Evolutionary conservation across 2,329 filamentous ascomycete genomes (phyloP).

Genomic region (Lomentospora prolificans): DNA sequence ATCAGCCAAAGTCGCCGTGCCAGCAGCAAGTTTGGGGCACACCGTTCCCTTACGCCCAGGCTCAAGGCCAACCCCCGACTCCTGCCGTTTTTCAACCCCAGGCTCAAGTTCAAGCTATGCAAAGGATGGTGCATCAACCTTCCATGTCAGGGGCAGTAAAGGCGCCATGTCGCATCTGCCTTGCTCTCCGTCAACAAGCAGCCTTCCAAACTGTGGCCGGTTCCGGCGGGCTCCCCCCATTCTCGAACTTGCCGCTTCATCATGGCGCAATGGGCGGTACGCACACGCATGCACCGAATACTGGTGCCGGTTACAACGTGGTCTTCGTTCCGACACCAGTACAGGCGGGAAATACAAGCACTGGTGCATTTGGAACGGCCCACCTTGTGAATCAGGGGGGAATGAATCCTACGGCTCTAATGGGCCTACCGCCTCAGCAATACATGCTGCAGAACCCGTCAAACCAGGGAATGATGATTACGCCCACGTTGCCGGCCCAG

Average conservation of each 20-base stretch:
- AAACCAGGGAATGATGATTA: neutral
- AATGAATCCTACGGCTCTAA: neutral
- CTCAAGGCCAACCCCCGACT: neutral
- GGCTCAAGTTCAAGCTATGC: neutral
- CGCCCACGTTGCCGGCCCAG: neutral
- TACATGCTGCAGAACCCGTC: constrained; percentile 3
- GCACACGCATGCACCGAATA: neutral
- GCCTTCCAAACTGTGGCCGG: neutral
- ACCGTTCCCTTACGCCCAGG: neutral
- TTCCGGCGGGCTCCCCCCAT: neutral
- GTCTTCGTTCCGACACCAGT: constrained; percentile 6
- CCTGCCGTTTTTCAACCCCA: too few species aligned
- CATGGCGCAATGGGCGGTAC: neutral
- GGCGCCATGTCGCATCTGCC: constrained; percentile 1
- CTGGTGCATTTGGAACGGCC: neutral
- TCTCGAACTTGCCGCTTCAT: neutral
- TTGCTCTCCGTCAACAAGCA: constrained; percentile 1
- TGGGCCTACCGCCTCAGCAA: neutral
- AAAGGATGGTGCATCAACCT: neutral
- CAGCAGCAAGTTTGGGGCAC: neutral
- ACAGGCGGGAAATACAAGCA: neutral
- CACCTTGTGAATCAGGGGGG: neutral
- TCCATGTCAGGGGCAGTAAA: neutral
- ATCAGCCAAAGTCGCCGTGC: neutral
- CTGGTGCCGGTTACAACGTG: neutral